Evolutionary conservation across 208 protist genomes (phyloP).

Genomic region (Phytomonas francai): DNA sequence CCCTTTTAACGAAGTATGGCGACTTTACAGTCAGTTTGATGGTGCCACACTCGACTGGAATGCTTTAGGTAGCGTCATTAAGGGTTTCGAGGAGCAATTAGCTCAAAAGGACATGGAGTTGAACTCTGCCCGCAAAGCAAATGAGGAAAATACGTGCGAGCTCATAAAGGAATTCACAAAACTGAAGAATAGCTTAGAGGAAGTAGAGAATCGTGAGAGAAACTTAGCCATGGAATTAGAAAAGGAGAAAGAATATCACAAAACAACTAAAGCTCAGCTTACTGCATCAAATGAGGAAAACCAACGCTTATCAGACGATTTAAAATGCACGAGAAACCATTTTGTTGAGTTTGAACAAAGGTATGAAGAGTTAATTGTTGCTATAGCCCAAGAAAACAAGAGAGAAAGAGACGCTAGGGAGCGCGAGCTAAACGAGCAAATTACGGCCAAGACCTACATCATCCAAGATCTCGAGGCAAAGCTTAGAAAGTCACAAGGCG

Average conservation of each 20-base stretch:
- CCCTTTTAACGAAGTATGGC: conserved; percentile 76
- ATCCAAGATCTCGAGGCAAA: conserved; percentile 70
- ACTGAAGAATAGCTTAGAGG: conserved; percentile 4
- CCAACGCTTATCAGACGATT: conserved; percentile 41
- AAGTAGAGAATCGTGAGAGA: conserved; percentile 22
- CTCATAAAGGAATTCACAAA: not conserved
- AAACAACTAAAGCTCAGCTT: conserved; percentile 31
- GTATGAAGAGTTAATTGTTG: conserved; percentile 74
- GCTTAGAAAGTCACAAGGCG: conserved; percentile 22
- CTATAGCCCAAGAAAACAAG: conserved; percentile 79
- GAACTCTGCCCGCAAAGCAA: conserved; percentile 14
- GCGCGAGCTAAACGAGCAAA: conserved; percentile 71
- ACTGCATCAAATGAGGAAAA: conserved; percentile 37
- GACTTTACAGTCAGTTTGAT: conserved; percentile 63
- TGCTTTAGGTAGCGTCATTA: conserved; percentile 43
- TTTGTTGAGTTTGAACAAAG: conserved; percentile 51
- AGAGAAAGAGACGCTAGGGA: conserved; percentile 83
- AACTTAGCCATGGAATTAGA: conserved; percentile 32
- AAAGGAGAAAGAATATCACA: conserved; percentile 31
- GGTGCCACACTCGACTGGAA: conserved; percentile 45
- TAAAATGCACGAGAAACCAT: conserved; percentile 56
- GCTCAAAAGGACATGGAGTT: conserved; percentile 32
- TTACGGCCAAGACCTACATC: conserved; percentile 69
- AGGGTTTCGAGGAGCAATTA: conserved; percentile 50
- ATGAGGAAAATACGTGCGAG: not conserved